Conservation (phyloP, 2,329 filamentous ascomycete species). For the Nemania diffusa region DNA sequence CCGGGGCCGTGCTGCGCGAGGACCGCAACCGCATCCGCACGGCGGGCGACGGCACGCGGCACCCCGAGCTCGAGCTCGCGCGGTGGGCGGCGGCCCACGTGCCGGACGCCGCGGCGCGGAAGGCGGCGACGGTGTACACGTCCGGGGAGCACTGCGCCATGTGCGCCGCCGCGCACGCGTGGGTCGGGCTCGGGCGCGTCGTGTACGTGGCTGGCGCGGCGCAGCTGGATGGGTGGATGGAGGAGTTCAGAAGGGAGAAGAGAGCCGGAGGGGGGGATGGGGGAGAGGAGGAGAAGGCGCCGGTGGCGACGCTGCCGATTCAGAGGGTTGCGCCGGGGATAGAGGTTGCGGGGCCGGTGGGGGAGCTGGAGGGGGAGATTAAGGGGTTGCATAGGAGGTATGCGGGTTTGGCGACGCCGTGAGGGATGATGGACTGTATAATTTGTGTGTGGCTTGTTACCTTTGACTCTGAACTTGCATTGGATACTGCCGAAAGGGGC, state of each 20-base stretch:
- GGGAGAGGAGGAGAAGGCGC: not conserved
- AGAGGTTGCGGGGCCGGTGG: constrained; percentile 35
- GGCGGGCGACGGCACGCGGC: constrained; percentile 33
- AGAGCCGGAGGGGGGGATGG: not conserved
- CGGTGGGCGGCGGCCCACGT: constrained; percentile 37
- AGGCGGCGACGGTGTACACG: constrained; percentile 37
- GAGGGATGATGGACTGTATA: not conserved
- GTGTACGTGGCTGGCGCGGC: constrained; percentile 39
- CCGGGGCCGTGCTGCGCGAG: constrained; percentile 22
- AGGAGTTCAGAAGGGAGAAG: constrained; percentile 25
- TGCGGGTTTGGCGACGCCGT: constrained; percentile 13
- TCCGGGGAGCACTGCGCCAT: constrained; percentile 42
- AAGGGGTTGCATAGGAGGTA: constrained; percentile 35
- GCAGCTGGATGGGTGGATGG: constrained; percentile 34
- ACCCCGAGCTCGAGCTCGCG: constrained; percentile 42
- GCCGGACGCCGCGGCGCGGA: constrained; percentile 21
- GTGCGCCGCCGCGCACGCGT: constrained; percentile 41
- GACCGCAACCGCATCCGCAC: constrained; percentile 39
- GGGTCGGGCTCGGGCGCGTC: constrained; percentile 36
- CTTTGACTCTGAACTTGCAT: no score
- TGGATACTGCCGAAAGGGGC: no score
- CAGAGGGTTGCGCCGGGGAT: constrained; percentile 29
- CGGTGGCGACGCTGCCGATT: constrained; percentile 26
- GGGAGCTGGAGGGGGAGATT: constrained; percentile 36
- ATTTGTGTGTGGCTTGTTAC: no score